phyloP scores from a whole-genome alignment of 116 monocot genomes.

The Cymodocea nodosa region DNA sequence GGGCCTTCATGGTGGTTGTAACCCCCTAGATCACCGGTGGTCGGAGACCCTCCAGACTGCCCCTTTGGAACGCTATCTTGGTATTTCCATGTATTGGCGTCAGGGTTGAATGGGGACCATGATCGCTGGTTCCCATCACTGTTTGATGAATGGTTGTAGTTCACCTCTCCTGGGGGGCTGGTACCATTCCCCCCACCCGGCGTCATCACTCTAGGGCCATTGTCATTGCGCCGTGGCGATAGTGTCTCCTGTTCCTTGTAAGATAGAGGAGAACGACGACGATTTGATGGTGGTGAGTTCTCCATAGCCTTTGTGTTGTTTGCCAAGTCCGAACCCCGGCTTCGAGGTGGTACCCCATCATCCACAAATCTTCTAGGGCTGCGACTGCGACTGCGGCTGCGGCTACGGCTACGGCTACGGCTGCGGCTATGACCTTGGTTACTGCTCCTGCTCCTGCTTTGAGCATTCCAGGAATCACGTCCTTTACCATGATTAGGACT shows the following conservation, averaged over 20 bases:
- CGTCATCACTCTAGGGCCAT: neutral
- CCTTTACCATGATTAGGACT: conserved; percentile 1
- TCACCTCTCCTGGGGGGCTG: neutral
- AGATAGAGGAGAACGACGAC: no score
- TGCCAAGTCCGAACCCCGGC: neutral
- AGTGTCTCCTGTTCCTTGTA: neutral
- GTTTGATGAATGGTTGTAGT: no score
- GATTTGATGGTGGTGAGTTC: no score
- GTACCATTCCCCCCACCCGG: no score
- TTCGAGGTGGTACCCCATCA: neutral
- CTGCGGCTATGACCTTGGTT: conserved; percentile 3
- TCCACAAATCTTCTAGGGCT: neutral
- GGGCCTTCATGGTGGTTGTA: conserved; percentile 10
- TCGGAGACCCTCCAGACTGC: neutral
- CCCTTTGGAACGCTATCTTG: neutral
- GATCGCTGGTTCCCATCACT: neutral
- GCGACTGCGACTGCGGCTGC: conserved; percentile 6
- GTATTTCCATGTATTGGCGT: neutral
- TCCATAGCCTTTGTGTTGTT: no score
- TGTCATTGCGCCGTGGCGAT: neutral
- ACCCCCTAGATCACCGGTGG: no score
- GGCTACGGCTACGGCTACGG: conserved; percentile 4
- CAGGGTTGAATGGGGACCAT: neutral
- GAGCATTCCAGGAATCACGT: neutral
- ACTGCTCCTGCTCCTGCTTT: conserved; percentile 11